A percentile compares a stretch with the other conserved stretches of the same genome.
phyloP scores from a whole-genome alignment of 2,329 filamentous ascomycete genomes.

The Hymenoscyphus albidus region DNA sequence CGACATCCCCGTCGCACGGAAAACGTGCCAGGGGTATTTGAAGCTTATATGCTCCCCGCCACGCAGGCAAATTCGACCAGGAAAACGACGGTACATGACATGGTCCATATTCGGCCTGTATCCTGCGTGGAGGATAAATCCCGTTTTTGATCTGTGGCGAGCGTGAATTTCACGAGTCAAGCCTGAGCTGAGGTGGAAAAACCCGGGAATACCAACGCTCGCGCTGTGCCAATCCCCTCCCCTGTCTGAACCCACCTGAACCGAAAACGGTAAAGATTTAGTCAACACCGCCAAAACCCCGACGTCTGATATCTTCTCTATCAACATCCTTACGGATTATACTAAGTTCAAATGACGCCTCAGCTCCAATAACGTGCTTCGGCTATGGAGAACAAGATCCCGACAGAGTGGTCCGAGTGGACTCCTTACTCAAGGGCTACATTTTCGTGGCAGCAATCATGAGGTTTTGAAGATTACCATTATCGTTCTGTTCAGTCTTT shows the following conservation, averaged over 20 bases:
- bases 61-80: background rate
- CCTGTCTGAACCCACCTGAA: background rate
- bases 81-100: background rate
- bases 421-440: background rate
- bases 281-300: background rate
- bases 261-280: background rate
- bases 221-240: background rate
- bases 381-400: background rate
- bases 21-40: background rate
- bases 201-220: too few species aligned
- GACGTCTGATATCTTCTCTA: background rate
- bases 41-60: background rate
- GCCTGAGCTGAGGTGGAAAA: too few species aligned
- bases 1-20: background rate
- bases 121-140: background rate
- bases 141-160: background rate
- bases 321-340: background rate
- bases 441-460: background rate
- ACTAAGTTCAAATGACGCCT: background rate
- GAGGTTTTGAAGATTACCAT: background rate
- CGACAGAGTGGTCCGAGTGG: constrained; percentile 1
- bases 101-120: background rate
- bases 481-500: background rate
- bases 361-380: background rate
- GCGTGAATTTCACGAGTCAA: too few species aligned